Base-by-base conservation (phyloP, 441 rosid genomes). In the Croton setiger region DNA sequence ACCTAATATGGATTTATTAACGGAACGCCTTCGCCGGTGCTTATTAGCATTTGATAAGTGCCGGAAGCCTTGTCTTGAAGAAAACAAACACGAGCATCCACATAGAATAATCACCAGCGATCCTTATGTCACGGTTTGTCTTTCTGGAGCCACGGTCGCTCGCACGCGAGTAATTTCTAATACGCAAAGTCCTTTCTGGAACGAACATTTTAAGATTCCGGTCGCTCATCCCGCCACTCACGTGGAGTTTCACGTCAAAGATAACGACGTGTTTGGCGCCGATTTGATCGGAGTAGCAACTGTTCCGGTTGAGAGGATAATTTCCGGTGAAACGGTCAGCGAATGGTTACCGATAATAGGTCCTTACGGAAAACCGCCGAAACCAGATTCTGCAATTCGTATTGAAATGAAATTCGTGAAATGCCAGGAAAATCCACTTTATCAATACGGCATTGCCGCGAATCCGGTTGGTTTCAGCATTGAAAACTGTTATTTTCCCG, bases 1-100 rank as follows among this genome's bases (percentile, higher is more conserved):
- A 54, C 98, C 95, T 0, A 90, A 92, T 72, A 90, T 92, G 96
- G 96, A 90, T 76, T 73, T 92, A 21, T 53, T 86, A n/a, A 66
- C 87, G 4, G 88, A 82, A 65, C 89, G 84, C 15, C 52, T 92
- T 48, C 87, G 90, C 20, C 80, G 83, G 5, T 83, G 72, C 66
- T 80, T 90, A 68, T n/a, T 68, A 14, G 78, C 81, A 2, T 80
- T 80, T 27, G 76, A 79, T 49, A 0, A 66, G 37, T 85, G 82
- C 56, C 71, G 73, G 7, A 59, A 75, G 59, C 84, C 84, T 14
- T 76, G 56, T 65, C 4, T 21, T 15, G 57, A 62, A 15, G 44
- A 51, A 14, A 59, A 15, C 14, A 66, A 45, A 13, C 57, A 14
- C 39, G 20, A 17, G 9, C 70, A 52, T 47, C 81, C 71, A 52